Evolutionary conservation across 495 filamentous ascomycete species (phyloP).

Genomic region (Letharia lupina): DNA sequence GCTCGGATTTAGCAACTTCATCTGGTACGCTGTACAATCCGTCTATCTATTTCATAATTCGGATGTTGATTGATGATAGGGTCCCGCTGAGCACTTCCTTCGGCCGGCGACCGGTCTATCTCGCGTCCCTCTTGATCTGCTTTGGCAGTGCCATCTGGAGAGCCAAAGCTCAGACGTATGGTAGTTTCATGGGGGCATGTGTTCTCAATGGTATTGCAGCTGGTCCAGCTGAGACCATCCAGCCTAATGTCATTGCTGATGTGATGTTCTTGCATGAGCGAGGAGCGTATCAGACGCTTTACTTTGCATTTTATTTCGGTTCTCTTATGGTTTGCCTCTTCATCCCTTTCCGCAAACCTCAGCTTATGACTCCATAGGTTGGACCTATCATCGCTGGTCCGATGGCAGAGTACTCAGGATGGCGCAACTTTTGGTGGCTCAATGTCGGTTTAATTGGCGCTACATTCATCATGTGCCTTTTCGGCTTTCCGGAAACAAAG

Average conservation of each 20-base stretch:
- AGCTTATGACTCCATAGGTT: slow-evolving; percentile 31
- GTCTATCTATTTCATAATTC: not conserved
- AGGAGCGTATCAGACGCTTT: slow-evolving; percentile 57
- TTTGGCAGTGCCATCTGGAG: slow-evolving; percentile 53
- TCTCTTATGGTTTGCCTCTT: slow-evolving; percentile 33
- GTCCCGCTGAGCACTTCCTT: slow-evolving; percentile 52
- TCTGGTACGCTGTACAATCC: slow-evolving; percentile 36
- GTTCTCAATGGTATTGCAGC: slow-evolving; percentile 55
- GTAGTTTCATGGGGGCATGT: slow-evolving; percentile 53
- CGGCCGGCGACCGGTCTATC: slow-evolving; percentile 50
- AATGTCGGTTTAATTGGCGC: slow-evolving; percentile 43
- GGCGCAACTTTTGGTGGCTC: slow-evolving; percentile 52
- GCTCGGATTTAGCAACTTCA: slow-evolving; percentile 55
- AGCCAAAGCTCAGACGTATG: slow-evolving; percentile 47
- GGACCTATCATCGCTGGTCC: slow-evolving; percentile 52
- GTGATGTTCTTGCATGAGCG: slow-evolving; percentile 61
- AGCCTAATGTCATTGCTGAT: slow-evolving; percentile 56
- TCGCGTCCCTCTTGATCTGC: slow-evolving; percentile 48
- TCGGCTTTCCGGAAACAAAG: slow-evolving; percentile 54
- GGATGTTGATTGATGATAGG: slow-evolving; percentile 24
- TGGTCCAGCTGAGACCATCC: slow-evolving; percentile 45
- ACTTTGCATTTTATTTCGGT: slow-evolving; percentile 48
- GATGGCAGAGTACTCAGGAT: slow-evolving; percentile 45
- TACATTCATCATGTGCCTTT: slow-evolving; percentile 41
- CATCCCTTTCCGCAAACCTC: slow-evolving; percentile 21